Conservation (phyloP, 768 basidiomycete genomes). For the Saitozyma podzolica region DNA sequence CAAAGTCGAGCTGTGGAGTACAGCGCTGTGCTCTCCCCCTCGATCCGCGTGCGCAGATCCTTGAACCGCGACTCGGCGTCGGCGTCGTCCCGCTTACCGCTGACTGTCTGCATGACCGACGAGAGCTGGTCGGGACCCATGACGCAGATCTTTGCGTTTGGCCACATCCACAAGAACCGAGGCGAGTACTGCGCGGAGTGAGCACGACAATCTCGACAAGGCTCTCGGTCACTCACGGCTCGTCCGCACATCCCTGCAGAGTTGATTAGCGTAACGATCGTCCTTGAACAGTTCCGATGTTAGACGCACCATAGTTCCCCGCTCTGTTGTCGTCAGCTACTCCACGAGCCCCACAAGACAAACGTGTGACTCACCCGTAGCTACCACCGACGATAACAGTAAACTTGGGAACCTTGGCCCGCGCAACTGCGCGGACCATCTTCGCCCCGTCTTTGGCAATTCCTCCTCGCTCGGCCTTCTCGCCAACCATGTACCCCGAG, state of each 20-base stretch:
- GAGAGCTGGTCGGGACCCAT: conserved; percentile 94
- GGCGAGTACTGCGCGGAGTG: conserved; percentile 74
- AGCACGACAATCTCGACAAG: not conserved
- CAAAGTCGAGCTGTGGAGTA: conserved; percentile 91
- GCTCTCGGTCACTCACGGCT: conserved; percentile 62
- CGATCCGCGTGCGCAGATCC: conserved; percentile 73
- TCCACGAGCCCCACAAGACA: not conserved
- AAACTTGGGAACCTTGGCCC: conserved; percentile 89
- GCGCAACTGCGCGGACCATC: conserved; percentile 74
- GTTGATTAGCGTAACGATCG: conserved; percentile 8
- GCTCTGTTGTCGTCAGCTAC: conserved; percentile 55
- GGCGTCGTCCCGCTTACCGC: conserved; percentile 57
- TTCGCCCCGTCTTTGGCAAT: conserved; percentile 96
- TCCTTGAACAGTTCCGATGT: not conserved
- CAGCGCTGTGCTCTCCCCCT: conserved; percentile 78
- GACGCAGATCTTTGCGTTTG: conserved; percentile 91
- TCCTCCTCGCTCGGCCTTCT: conserved; percentile 88
- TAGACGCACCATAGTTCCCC: conserved; percentile 78
- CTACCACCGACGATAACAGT: conserved; percentile 91
- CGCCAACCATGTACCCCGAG: conserved; percentile 96
- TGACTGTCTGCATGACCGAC: conserved; percentile 87
- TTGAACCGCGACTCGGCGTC: conserved; percentile 22
- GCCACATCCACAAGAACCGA: conserved; percentile 98
- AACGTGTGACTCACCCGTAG: conserved; percentile 60
- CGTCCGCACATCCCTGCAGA: conserved; percentile 82